Conservation (phyloP, 345 rosid genomes). For the Excoecaria cochinchinensis region DNA sequence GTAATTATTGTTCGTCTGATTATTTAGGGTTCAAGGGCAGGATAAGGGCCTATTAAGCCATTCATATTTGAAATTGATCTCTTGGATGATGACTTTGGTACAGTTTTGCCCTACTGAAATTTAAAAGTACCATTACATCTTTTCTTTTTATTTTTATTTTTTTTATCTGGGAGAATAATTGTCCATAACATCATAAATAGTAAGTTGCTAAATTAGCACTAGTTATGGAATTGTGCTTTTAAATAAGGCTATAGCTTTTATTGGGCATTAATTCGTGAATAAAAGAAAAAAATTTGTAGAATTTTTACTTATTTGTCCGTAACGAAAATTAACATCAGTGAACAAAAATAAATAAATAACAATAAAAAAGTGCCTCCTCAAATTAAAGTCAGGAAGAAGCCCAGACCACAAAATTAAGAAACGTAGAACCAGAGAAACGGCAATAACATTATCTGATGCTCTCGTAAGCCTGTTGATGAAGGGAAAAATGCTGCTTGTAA, state of each 20-base stretch:
- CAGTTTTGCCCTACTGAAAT: neutral
- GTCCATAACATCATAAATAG: no score
- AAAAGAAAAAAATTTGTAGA: no score
- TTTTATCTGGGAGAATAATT: no score
- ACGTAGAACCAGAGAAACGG: neutral
- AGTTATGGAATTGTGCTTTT: no score
- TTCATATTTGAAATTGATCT: neutral
- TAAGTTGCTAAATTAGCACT: no score
- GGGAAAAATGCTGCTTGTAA: conserved; percentile 46
- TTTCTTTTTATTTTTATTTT: neutral
- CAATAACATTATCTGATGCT: no score
- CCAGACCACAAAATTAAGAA: conserved; percentile 5
- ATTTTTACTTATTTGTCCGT: no score
- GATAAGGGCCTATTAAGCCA: neutral
- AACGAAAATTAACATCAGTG: no score
- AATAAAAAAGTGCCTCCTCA: neutral
- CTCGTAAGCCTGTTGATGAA: neutral
- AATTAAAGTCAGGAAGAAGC: neutral
- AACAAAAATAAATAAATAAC: neutral
- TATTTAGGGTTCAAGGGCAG: neutral
- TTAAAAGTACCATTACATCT: neutral
- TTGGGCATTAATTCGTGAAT: no score
- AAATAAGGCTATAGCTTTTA: no score
- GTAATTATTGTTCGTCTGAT: neutral
- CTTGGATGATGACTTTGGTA: neutral